phyloP scores from a whole-genome alignment of 306 rosid species.

The Vachellia pachyceras region DNA sequence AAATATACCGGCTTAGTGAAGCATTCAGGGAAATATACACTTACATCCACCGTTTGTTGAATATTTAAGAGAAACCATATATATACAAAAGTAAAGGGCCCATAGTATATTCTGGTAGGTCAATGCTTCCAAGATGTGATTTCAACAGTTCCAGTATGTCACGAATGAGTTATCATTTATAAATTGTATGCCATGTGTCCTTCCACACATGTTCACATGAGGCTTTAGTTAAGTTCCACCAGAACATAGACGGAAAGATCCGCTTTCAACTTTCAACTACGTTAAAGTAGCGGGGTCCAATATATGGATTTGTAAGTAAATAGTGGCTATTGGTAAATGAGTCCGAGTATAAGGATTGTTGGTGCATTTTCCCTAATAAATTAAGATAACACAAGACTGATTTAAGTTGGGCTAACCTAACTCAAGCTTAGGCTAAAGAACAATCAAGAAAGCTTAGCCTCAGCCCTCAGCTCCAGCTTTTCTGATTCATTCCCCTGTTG shows the following conservation, averaged over 20 bases:
- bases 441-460: not conserved
- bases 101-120: not conserved
- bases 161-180: not conserved
- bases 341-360: not conserved
- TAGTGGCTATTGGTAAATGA: not conserved
- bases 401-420: not conserved
- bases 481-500: slow-evolving; percentile 3
- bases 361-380: not conserved
- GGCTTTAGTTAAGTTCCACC: not conserved
- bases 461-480: not conserved
- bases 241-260: not conserved
- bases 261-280: not conserved
- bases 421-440: not conserved
- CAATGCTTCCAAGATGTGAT: not conserved
- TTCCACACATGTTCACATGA: not conserved
- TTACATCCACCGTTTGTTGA: too few species aligned
- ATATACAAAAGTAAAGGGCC: not conserved
- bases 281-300: not conserved
- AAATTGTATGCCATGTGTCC: not conserved
- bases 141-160: not conserved
- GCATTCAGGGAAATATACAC: not conserved
- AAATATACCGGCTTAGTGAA: not conserved
- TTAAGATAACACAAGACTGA: not conserved
- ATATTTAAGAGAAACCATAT: not conserved
- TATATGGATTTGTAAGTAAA: not conserved